Conservation (phyloP, 2,329 filamentous ascomycete species). For the Xylaria sp. region DNA sequence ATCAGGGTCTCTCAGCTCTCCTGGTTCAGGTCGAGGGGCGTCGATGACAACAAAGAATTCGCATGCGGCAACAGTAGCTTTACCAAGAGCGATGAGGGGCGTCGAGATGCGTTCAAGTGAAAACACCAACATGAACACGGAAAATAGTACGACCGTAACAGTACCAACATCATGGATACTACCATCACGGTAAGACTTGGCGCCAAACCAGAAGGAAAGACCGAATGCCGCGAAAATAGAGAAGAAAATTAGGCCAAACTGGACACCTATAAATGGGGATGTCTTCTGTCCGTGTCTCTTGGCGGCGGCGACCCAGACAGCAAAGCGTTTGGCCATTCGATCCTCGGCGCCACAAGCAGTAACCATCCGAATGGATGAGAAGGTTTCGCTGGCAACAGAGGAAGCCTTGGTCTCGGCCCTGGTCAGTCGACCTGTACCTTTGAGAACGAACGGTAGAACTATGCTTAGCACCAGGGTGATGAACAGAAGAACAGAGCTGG, state of each 20-base stretch:
- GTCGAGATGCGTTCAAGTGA: constrained; percentile 67
- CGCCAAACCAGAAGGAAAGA: constrained; percentile 72
- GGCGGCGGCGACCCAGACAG: constrained; percentile 65
- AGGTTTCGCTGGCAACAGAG: constrained; percentile 69
- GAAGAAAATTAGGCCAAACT: constrained; percentile 68
- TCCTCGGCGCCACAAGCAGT: constrained; percentile 70
- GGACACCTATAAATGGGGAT: constrained; percentile 62
- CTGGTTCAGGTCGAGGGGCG: constrained; percentile 56
- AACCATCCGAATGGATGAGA: constrained; percentile 70
- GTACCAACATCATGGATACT: constrained; percentile 62
- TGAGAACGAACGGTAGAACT: constrained; percentile 67
- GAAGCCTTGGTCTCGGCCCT: constrained; percentile 67
- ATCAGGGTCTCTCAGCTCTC: constrained; percentile 60
- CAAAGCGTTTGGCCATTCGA: constrained; percentile 64
- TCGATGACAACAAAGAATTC: constrained; percentile 68
- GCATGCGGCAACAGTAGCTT: constrained; percentile 67
- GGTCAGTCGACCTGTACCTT: constrained; percentile 58
- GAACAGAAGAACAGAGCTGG: constrained; percentile 66
- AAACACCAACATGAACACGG: constrained; percentile 68
- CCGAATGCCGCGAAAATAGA: constrained; percentile 64
- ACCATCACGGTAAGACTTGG: constrained; percentile 60
- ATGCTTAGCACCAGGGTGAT: constrained; percentile 61
- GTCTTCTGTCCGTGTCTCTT: constrained; percentile 60
- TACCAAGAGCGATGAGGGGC: constrained; percentile 67
- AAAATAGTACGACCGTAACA: constrained; percentile 67